Conservation (phyloP, 768 basidiomycete species). For the Punctularia strigosozonata region DNA sequence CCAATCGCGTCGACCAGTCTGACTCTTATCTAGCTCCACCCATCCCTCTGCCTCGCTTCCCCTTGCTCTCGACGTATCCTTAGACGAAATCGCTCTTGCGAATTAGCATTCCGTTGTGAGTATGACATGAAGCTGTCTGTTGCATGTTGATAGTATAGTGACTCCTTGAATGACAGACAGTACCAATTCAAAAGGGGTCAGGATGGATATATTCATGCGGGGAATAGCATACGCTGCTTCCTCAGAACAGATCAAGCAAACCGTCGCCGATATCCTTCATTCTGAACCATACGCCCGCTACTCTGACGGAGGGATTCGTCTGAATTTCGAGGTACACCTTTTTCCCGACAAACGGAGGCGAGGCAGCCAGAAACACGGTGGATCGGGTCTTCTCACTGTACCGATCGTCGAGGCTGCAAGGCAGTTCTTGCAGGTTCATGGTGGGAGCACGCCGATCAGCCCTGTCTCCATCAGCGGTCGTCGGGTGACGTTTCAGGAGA, state of each 20-base stretch:
- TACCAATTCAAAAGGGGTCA: not conserved
- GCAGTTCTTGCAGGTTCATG: conserved; percentile 32
- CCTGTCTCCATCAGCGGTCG: conserved; percentile 20
- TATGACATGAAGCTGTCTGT: too few relatives aligned
- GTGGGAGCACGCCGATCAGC: conserved; percentile 10
- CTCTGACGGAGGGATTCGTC: conserved; percentile 14
- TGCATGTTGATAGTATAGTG: too few relatives aligned
- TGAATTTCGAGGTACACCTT: conserved; percentile 46
- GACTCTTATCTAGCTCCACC: too few relatives aligned
- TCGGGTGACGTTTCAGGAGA: conserved; percentile 15
- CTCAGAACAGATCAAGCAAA: conserved; percentile 10
- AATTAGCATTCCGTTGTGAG: too few relatives aligned
- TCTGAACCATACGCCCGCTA: conserved; percentile 21
- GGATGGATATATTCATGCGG: conserved; percentile 23
- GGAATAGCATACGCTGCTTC: conserved; percentile 12
- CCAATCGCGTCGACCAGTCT: too few relatives aligned
- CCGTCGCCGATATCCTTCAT: conserved; percentile 37
- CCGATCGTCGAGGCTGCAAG: conserved; percentile 27
- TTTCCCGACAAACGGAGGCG: conserved; percentile 23
- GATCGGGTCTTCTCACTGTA: conserved; percentile 36
- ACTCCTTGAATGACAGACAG: too few relatives aligned
- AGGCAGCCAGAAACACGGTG: conserved; percentile 21
- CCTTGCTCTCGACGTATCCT: too few relatives aligned
- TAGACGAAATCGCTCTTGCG: too few relatives aligned
- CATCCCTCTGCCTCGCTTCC: too few relatives aligned